Conservation (phyloP, 306 rosid species). For the Hippophae rhamnoides region DNA sequence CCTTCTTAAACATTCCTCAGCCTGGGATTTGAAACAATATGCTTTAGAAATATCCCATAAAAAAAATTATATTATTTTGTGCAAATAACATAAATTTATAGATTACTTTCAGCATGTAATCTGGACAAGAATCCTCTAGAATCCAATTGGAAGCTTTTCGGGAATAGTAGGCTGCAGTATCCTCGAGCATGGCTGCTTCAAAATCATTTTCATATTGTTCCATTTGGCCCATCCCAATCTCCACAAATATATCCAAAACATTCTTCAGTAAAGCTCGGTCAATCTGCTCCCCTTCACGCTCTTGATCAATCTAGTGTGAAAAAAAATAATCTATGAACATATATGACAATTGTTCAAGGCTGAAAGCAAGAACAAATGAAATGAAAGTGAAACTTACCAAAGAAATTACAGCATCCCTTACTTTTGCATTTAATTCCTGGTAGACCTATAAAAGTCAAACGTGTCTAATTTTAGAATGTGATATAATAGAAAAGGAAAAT, state of each 20-base stretch:
- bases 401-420: constrained; percentile 50
- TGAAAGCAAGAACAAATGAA: background rate
- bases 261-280: constrained; percentile 48
- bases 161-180: constrained; percentile 35
- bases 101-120: constrained; percentile 40
- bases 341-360: background rate
- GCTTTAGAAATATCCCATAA: constrained; percentile 4
- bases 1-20: constrained; percentile 39
- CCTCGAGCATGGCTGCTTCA: constrained; percentile 39
- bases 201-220: constrained; percentile 44
- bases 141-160: constrained; percentile 51
- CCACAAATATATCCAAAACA: constrained; percentile 43
- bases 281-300: constrained; percentile 55
- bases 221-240: constrained; percentile 50
- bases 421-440: constrained; percentile 50
- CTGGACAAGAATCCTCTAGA: constrained; percentile 44
- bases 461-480: background rate
- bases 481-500: no score
- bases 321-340: background rate
- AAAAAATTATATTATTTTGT: background rate
- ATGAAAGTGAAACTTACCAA: constrained; percentile 32
- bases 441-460: constrained; percentile 33
- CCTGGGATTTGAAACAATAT: constrained; percentile 20
- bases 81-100: background rate
- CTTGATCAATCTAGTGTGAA: constrained; percentile 42